Evolutionary conservation across 2,329 filamentous ascomycete genomes (phyloP), one percentile per base, ranked within the genome.

Genomic region (Xylaria multiplex): DNA sequence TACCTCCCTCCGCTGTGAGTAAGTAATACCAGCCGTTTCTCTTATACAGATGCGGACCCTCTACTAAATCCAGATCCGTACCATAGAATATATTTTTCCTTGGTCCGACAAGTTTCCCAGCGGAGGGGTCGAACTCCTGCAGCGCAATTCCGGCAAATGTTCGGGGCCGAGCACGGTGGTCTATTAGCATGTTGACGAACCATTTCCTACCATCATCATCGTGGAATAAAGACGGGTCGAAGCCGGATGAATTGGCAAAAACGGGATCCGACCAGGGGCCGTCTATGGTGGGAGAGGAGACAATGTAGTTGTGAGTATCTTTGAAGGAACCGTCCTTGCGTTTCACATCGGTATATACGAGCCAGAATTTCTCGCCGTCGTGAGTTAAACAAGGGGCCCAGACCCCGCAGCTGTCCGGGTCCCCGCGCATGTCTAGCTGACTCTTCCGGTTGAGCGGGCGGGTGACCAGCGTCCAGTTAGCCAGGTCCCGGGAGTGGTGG

Each of bases 261-360:
- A 86, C 74, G 0, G 87, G 86, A 56, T 90, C 87, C 0, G 85
- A 87, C 88, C 88, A 90, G 0, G 87, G 86, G 0, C 87, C 88
- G 43, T 85, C 81, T 59, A 89, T 85, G 5, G 78, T 70, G 0
- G 81, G 77, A 0, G 85, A 82, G 40, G 73, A 84, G 59, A 90
- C 84, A 64, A 90, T 88, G 73, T 89, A 90, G 71, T 89, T 90
- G 69, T 85, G 87, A 0, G 85, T 82, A 70, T 89, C 87, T 74
- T 88, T 89, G 81, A 88, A 89, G 2, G 84, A 86, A 13, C 88
- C 88, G 70, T 90, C 88, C 74, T 90, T 90, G 69, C 88, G 86
- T 78, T 89, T 90, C 16, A 90, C 87, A 71, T 90, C 86, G 0
- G 87, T 89, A 74, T 88, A 90, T 1, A 90, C 87, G 5, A 90